These are phyloP conservation scores for Medicago ruthenica DNA, from an alignment of 306 rosid species.

Conservation along the genomic window DNA sequence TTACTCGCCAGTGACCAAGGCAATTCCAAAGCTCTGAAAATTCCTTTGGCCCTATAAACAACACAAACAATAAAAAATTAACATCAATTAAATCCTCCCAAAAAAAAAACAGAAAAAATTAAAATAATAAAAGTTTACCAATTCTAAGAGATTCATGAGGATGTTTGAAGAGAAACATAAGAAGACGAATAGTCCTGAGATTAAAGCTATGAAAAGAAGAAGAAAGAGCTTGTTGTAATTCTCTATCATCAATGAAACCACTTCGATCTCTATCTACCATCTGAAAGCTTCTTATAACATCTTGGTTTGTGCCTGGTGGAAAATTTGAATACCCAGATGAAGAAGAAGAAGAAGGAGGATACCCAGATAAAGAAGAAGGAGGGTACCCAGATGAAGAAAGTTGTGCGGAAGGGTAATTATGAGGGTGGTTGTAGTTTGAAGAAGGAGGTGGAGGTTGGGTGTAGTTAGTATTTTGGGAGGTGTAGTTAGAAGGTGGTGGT, in stretches of 20 bases:
- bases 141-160: constrained; percentile 56
- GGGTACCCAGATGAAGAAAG: constrained; percentile 37
- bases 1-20: constrained; percentile 87
- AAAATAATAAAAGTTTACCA: constrained; percentile 42
- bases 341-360: constrained; percentile 33
- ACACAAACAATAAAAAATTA: constrained; percentile 33
- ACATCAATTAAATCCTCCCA: constrained; percentile 27
- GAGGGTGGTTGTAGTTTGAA: constrained; percentile 28
- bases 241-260: constrained; percentile 78
- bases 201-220: constrained; percentile 70
- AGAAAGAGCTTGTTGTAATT: constrained; percentile 85
- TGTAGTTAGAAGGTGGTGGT: constrained; percentile 40
- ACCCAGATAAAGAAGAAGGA: not conserved
- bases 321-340: constrained; percentile 48
- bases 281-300: constrained; percentile 74
- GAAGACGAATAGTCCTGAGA: constrained; percentile 80
- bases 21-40: constrained; percentile 83
- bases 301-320: constrained; percentile 76
- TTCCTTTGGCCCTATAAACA: constrained; percentile 70
- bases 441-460: constrained; percentile 35
- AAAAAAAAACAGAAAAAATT: not conserved
- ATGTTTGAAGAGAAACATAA: constrained; percentile 75
- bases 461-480: constrained; percentile 32
- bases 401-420: constrained; percentile 37
- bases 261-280: constrained; percentile 84